A percentile compares a stretch with the other conserved stretches of the same genome.
Conservation (phyloP, 371 early-diverging fungal genomes). For the Actinomucor elegans region DNA sequence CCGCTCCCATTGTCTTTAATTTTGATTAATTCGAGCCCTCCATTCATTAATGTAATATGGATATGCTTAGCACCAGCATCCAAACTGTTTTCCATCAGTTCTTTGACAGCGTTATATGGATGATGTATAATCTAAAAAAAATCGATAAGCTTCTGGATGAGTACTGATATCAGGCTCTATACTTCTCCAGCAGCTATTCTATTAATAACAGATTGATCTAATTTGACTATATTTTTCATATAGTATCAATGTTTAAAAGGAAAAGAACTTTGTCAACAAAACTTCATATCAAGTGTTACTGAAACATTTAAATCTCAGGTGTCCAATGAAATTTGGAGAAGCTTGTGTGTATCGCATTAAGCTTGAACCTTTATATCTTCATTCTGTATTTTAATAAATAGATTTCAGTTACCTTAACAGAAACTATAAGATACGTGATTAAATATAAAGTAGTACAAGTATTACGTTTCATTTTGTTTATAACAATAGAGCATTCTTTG, state of each 20-base stretch:
- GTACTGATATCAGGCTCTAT: not conserved
- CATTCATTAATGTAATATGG: conserved; percentile 70
- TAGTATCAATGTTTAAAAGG: not conserved
- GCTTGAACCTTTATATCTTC: no score
- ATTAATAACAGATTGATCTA: conserved; percentile 75
- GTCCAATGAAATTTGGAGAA: no score
- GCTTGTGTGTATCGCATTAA: no score
- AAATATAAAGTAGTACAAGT: no score
- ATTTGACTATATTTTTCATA: conserved; percentile 3
- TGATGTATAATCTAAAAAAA: conserved; percentile 82
- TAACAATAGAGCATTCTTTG: no score
- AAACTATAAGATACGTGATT: no score
- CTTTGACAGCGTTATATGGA: conserved; percentile 90
- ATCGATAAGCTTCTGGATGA: not conserved
- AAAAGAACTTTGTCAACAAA: no score
- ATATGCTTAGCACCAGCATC: conserved; percentile 89
- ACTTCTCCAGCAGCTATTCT: conserved; percentile 93
- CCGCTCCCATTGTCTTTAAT: conserved; percentile 94
- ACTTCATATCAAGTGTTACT: no score
- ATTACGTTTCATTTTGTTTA: no score
- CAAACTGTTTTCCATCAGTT: conserved; percentile 92
- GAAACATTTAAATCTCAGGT: no score
- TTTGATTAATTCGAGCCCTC: conserved; percentile 80
- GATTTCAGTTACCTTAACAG: no score
- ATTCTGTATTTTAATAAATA: no score